These are phyloP conservation scores for Picea engelmannii DNA, from an alignment of 83 land plant species.

Conservation along the genomic window DNA sequence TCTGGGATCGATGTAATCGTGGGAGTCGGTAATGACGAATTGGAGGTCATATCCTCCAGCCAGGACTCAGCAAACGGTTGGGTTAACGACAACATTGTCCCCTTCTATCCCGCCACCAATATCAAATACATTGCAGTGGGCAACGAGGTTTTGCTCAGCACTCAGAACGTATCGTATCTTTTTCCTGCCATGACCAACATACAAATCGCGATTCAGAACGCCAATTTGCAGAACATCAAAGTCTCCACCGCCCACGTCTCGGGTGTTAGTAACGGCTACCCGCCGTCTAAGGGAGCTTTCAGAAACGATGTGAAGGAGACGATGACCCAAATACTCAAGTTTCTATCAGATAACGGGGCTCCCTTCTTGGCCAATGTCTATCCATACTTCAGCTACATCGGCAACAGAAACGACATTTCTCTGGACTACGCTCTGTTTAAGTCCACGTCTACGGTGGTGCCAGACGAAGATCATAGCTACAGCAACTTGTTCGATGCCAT, in stretches of 20 bases:
- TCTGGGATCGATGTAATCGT: conserved; percentile 44
- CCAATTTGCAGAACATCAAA: conserved; percentile 10
- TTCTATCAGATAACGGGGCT: conserved; percentile 41
- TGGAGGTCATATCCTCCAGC: conserved; percentile 27
- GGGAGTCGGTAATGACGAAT: conserved; percentile 34
- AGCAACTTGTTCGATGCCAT: conserved; percentile 35
- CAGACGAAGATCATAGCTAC: neutral
- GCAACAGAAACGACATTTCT: neutral
- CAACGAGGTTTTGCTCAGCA: conserved; percentile 41
- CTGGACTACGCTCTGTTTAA: conserved; percentile 1
- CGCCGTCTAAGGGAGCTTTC: conserved; percentile 57
- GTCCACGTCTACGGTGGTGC: neutral
- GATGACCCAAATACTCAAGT: conserved; percentile 56
- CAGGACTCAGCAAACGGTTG: conserved; percentile 35
- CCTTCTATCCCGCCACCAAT: conserved; percentile 27
- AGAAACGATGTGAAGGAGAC: conserved; percentile 26
- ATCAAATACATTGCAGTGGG: conserved; percentile 60
- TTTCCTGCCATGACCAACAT: conserved; percentile 62
- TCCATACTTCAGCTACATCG: conserved; percentile 10
- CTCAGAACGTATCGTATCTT: conserved; percentile 29
- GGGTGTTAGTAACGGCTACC: conserved; percentile 50
- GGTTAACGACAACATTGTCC: conserved; percentile 40
- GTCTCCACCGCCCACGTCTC: conserved; percentile 47
- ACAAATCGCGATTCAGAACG: conserved; percentile 31
- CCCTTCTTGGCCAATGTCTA: neutral